Base-by-base conservation (phyloP, 2,329 filamentous ascomycete species). In the Alternaria triticina region DNA sequence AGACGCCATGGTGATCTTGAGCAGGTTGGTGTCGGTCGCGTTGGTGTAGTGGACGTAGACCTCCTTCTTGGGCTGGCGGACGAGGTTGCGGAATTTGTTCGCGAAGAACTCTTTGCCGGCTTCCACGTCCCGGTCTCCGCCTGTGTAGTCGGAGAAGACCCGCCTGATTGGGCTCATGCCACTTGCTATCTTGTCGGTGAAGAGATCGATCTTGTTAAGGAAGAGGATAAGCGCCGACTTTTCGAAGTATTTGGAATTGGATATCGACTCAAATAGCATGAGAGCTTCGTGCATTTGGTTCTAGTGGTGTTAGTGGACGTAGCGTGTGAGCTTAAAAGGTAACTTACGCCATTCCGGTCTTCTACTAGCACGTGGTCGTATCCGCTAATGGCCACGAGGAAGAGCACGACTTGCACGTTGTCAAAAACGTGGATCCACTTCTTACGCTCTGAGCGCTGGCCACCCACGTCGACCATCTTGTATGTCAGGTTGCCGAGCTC, bases 341-440 rank as follows among this genome's bases (percentile, higher is more conserved):
- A 1, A 85, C 93, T 83, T 86, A 97, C 94, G 67, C 94, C 94
- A 79, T 97, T 96, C 81, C 97, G 94, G 79, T 98, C 95, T 82
- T 98, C 95, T 4, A 97, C 93, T 52, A 98, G 84, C 75, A 94
- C 97, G 80, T 98, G 96, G 77, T 98, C 95, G 80, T 97, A 98
- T 63, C 95, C 95, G 68, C 94, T 97, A 72, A 98, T 94, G 51
- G 95, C 94, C 56, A 97, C 95, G 70, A 98, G 87, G 82, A 98
- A 98, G 44, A 98, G 85, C 57, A 98, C 86, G 71, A 93, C 94
- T 76, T 96, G 94, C 66, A 97, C 94, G 69, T 96, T 96, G 79
- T 97, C 94, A 78, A 97, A 97, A 77, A 94, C 96, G 80, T 97
- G 94, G 67, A 97, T 97, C 94, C 94, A 97, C 85, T 97, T 97